Evolutionary conservation across 1,284 basidiomycete species (phyloP).

Genomic region (Cronartium quercuum): DNA sequence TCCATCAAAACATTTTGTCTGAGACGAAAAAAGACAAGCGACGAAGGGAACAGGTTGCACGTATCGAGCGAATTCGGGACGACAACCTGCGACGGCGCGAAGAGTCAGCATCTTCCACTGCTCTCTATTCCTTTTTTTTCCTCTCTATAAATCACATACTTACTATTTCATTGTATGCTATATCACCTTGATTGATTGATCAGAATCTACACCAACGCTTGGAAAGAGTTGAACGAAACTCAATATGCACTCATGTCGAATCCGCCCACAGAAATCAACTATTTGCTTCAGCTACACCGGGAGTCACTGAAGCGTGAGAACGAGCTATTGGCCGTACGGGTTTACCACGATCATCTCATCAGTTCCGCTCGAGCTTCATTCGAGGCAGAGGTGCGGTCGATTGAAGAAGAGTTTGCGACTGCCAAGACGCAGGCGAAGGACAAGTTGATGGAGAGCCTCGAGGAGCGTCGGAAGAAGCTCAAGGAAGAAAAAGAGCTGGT

Average conservation of each 20-base stretch:
- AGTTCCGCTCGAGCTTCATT: conserved; percentile 49
- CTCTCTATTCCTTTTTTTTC: neutral
- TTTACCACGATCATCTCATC: conserved; percentile 52
- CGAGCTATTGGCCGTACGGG: conserved; percentile 50
- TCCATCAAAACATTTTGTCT: neutral
- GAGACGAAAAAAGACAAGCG: conserved; percentile 53
- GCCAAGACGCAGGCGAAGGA: conserved; percentile 51
- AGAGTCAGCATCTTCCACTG: conserved; percentile 48
- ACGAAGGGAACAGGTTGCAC: conserved; percentile 53
- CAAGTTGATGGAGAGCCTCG: conserved; percentile 52
- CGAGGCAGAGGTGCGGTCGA: conserved; percentile 52
- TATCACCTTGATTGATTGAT: conserved; percentile 38
- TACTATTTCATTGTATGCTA: neutral
- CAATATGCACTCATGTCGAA: conserved; percentile 43
- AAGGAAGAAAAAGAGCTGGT: conserved; percentile 53
- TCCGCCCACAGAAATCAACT: conserved; percentile 52
- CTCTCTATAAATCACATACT: neutral
- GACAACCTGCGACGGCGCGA: conserved; percentile 52
- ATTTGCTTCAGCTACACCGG: conserved; percentile 53
- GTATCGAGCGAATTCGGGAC: conserved; percentile 53
- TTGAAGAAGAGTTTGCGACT: conserved; percentile 53
- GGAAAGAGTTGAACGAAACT: conserved; percentile 42
- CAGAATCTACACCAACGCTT: conserved; percentile 42
- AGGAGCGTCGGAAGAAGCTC: conserved; percentile 53
- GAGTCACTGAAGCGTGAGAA: conserved; percentile 53